Percentiles rank a stretch among this genome's conserved stretches.
phyloP scores from a whole-genome alignment of 306 rosid species.

The Trifolium pratense region DNA sequence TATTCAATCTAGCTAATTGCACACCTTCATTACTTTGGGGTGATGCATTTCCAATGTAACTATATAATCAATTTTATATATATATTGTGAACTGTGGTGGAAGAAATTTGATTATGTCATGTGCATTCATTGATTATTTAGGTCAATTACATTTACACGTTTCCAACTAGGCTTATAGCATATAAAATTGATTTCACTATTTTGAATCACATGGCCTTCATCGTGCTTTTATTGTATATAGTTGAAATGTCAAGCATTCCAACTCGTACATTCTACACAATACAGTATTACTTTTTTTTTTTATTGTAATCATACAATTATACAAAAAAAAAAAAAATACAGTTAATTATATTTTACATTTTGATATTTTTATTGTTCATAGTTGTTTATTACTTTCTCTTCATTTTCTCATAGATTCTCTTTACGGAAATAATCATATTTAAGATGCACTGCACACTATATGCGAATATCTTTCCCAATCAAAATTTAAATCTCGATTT shows the following conservation, averaged over 20 bases:
- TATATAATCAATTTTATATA: background rate
- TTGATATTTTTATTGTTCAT: background rate
- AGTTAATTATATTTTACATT: background rate
- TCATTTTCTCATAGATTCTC: no score
- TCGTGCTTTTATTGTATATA: constrained; percentile 34
- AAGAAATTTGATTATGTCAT: constrained; percentile 30
- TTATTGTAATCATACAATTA: constrained; percentile 4
- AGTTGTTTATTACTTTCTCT: no score
- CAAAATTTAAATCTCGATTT: no score
- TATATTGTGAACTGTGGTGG: constrained; percentile 13
- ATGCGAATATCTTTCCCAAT: no score
- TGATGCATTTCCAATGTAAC: constrained; percentile 23
- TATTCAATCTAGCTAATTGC: constrained; percentile 22
- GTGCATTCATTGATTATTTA: constrained; percentile 42
- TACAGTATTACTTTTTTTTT: constrained; percentile 1
- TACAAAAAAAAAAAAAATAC: no score
- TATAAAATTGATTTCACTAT: constrained; percentile 44
- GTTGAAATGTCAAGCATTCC: constrained; percentile 44
- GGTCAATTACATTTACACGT: constrained; percentile 39
- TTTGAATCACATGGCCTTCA: constrained; percentile 50
- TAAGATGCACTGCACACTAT: no score
- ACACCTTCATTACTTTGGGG: background rate
- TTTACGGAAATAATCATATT: no score
- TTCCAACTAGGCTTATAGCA: constrained; percentile 40
- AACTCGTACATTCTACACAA: constrained; percentile 43